Evolutionary conservation across 2,329 filamentous ascomycete genomes (phyloP), one percentile per base, ranked within the genome.

Genomic region (Cylindrodendrum hubeiense): DNA sequence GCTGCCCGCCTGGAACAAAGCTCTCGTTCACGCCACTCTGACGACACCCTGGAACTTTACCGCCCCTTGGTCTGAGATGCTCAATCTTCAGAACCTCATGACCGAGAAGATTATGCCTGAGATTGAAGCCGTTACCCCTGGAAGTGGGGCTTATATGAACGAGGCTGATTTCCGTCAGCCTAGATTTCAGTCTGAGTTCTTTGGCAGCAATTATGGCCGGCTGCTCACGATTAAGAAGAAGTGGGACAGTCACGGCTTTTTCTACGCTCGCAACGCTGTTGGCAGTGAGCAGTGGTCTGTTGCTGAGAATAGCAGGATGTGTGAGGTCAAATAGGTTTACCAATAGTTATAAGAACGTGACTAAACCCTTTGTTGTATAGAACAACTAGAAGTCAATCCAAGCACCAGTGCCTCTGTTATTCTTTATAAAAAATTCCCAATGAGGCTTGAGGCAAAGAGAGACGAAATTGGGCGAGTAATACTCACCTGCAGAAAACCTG

Each of bases 271-370:
- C 6, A 82, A 79, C n/a, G 82, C 79, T 4, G 86, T 89, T 6
- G 86, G 85, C 0, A 86, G 83, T 60, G 86, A 88, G 54, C 71
- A 70, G n/a, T 88, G 85, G 85, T 54, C 30, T 10, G 52, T 73
- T 33, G 43, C 33, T 12, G 37, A 50, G 1, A 30, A 63, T 33
- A 70, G 71, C 3, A 50, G 58, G 13, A 70, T 72, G 68, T 73
- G 71, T 34, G 12, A 30, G 28, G 9, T 12, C 12, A 30, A 30
- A 12, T 30, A 30, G 28, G 12, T 10, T 30, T 30, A 30, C 9
- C 9, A 2, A 12, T 30, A 30, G 26, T 28, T 28, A 28, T 28
- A 28, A 28, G 4, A 28, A 28, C 5, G 26, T 8, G 8, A 4
- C 26, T 28, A 8, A 28, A 28, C 26, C 8, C 8, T 8, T 8